A percentile compares a stretch with the other conserved stretches of the same genome.
phyloP scores from a whole-genome alignment of 1,284 basidiomycete species.

The Cutaneotrichosporon sp. region DNA sequence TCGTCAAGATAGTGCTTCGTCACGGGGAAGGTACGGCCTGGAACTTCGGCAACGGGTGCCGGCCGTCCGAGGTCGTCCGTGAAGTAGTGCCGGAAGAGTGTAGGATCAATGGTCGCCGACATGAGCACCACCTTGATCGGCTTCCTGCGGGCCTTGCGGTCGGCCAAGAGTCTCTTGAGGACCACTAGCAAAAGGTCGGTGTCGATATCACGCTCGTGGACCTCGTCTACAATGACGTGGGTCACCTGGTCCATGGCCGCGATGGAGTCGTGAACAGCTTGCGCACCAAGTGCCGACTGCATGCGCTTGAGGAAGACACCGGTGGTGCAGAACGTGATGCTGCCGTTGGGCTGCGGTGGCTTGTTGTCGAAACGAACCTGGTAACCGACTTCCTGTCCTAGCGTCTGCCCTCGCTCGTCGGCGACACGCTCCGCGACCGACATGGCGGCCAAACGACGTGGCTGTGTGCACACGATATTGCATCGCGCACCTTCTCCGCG shows the following conservation, averaged over 20 bases:
- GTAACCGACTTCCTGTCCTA: constrained; percentile 77
- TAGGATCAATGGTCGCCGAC: constrained; percentile 92
- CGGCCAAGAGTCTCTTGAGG: constrained; percentile 74
- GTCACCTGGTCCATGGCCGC: constrained; percentile 71
- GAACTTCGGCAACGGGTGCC: constrained; percentile 74
- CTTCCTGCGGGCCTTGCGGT: constrained; percentile 66
- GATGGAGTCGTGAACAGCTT: constrained; percentile 35
- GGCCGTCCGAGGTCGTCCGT: constrained; percentile 57
- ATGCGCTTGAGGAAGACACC: constrained; percentile 85
- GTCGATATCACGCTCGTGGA: constrained; percentile 93
- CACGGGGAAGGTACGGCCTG: constrained; percentile 91
- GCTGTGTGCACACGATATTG: constrained; percentile 92
- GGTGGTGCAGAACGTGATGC: constrained; percentile 88
- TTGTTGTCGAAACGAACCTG: constrained; percentile 88
- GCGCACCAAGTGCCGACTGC: constrained; percentile 64
- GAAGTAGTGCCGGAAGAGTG: constrained; percentile 85
- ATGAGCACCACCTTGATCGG: constrained; percentile 88
- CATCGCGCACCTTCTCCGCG: constrained; percentile 74
- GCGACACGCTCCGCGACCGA: constrained; percentile 90
- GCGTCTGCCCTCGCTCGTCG: constrained; percentile 72
- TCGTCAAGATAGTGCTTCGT: constrained; percentile 77
- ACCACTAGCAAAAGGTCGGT: constrained; percentile 89
- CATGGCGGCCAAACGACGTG: constrained; percentile 85
- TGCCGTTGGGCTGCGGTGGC: constrained; percentile 72
- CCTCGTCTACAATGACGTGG: constrained; percentile 92